phyloP scores from a whole-genome alignment of 2,329 filamentous ascomycete genomes.

The Thermothelomyces thermophilus region DNA sequence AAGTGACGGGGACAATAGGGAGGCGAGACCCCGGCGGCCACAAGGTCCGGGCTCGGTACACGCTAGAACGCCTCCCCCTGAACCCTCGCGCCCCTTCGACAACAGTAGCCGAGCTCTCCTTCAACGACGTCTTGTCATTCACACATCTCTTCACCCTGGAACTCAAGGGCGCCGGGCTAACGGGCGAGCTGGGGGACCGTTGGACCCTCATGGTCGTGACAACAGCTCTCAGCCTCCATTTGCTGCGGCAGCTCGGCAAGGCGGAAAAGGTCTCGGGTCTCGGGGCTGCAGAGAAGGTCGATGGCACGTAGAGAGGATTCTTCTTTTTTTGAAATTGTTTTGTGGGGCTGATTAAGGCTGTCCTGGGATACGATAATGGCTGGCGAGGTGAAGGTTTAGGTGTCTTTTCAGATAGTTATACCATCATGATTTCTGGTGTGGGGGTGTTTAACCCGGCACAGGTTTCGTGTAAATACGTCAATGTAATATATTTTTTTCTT shows the following conservation, averaged over 20 bases:
- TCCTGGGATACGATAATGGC: too few relatives aligned
- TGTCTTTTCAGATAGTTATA: too few relatives aligned
- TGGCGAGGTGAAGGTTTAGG: too few relatives aligned
- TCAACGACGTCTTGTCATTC: not conserved
- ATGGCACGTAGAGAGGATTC: too few relatives aligned
- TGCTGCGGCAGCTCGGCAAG: constrained; percentile 6
- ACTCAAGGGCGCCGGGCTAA: constrained; percentile 6
- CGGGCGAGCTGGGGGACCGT: constrained; percentile 13
- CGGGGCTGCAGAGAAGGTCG: constrained; percentile 5
- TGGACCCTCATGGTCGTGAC: constrained; percentile 12
- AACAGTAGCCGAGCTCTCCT: constrained; percentile 6
- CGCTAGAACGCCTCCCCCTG: not conserved
- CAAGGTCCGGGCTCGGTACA: constrained; percentile 2
- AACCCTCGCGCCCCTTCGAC: not conserved
- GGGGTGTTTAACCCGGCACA: too few relatives aligned
- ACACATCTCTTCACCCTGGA: constrained; percentile 9
- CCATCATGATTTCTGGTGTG: too few relatives aligned
- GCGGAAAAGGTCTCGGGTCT: constrained; percentile 1
- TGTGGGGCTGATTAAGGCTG: too few relatives aligned
- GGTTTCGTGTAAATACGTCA: too few relatives aligned
- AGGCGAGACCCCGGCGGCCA: not conserved
- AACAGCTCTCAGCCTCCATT: constrained; percentile 7
- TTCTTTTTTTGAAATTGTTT: too few relatives aligned
- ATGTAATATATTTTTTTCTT: too few relatives aligned
- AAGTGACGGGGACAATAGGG: not conserved